Evolutionary conservation across 805 yeast species (phyloP).

Genomic region (Saccharomyces jurei): DNA sequence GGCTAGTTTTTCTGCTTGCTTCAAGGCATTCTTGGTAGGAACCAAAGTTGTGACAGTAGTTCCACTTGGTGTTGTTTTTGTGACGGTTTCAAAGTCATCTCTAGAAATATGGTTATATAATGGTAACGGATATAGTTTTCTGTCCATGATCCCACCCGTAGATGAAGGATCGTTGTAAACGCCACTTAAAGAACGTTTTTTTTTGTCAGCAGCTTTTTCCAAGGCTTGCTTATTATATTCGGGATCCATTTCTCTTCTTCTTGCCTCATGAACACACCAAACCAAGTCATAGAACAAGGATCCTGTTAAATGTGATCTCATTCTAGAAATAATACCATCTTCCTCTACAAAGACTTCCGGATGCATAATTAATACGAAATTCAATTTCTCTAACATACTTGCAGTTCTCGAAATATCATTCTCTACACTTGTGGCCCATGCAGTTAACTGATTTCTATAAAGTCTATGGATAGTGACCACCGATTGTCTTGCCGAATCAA

Average conservation of each 20-base stretch:
- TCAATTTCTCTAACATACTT: constrained; percentile 78
- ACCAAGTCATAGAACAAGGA: constrained; percentile 86
- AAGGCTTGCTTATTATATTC: constrained; percentile 24
- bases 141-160: constrained; percentile 5
- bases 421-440: constrained; percentile 78
- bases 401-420: constrained; percentile 90
- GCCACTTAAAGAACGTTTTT: constrained; percentile 16
- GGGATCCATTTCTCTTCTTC: constrained; percentile 54
- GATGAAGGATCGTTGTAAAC: constrained; percentile 6
- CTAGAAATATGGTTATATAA: constrained; percentile 83
- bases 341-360: constrained; percentile 72
- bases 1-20: constrained; percentile 25
- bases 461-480: constrained; percentile 88
- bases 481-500: constrained; percentile 85
- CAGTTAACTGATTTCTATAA: constrained; percentile 77
- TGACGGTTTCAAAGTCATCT: constrained; percentile 79
- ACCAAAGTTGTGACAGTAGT: constrained; percentile 84
- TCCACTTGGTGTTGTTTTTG: constrained; percentile 85
- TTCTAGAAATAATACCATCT: constrained; percentile 71
- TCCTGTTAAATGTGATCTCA: constrained; percentile 89
- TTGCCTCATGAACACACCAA: constrained; percentile 91
- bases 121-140: constrained; percentile 65
- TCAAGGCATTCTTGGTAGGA: constrained; percentile 74
- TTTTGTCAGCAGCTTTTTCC: constrained; percentile 31
- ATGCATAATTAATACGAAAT: constrained; percentile 76